Conservation (phyloP, 148 eudicot genomes). For the Fagopyrum tataricum region DNA sequence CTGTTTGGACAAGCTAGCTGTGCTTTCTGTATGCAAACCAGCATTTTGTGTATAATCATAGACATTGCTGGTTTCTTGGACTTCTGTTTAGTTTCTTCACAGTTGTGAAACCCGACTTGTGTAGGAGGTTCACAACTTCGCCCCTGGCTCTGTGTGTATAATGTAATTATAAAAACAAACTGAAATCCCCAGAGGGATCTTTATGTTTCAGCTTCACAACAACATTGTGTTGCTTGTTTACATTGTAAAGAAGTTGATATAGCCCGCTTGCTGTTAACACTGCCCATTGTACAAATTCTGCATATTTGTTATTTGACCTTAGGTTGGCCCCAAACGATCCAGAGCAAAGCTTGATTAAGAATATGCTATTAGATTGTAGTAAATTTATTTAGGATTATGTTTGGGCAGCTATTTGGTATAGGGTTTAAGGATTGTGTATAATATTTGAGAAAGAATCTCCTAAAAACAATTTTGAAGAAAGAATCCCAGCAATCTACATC, state of each 20-base stretch:
- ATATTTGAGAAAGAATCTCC: too few relatives aligned
- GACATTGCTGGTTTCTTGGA: conserved; percentile 8
- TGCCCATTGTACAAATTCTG: too few relatives aligned
- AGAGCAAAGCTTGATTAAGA: too few relatives aligned
- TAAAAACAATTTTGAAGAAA: too few relatives aligned
- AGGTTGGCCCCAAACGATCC: too few relatives aligned
- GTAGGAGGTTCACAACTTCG: background rate
- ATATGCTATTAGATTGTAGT: too few relatives aligned
- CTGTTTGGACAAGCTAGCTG: background rate
- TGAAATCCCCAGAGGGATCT: conserved; percentile 6
- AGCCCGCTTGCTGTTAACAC: background rate
- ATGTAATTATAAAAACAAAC: background rate
- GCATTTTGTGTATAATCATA: background rate
- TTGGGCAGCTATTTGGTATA: too few relatives aligned
- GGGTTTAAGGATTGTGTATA: too few relatives aligned
- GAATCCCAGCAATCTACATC: too few relatives aligned
- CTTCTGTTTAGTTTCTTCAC: background rate
- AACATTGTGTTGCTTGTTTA: background rate
- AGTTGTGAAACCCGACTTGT: background rate
- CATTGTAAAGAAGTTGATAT: background rate
- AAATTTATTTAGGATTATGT: too few relatives aligned
- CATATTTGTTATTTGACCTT: too few relatives aligned
- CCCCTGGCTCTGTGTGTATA: background rate
- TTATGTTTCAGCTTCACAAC: background rate
- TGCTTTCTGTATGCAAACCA: background rate